Percentiles rank a stretch among this genome's conserved stretches.
These are phyloP conservation scores for Teunomyces pallodes DNA, from an alignment of 805 yeast species.

Conservation along the genomic window DNA sequence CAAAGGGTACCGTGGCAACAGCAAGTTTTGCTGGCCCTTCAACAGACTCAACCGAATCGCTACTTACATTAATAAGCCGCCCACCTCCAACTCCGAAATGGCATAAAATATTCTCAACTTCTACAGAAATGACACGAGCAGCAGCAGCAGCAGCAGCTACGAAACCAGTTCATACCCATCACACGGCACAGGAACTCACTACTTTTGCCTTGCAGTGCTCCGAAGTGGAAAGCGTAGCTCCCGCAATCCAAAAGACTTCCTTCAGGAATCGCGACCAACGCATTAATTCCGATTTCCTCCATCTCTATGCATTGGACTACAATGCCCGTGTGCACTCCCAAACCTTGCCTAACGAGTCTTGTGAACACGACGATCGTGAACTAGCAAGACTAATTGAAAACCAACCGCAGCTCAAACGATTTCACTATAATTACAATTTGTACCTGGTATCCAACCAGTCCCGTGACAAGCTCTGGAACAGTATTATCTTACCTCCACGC, in stretches of 20 bases:
- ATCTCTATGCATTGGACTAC: constrained; percentile 50
- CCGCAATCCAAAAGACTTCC: constrained; percentile 5
- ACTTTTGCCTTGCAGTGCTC: constrained; percentile 7
- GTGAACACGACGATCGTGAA: constrained; percentile 11
- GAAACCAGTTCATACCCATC: too few relatives aligned
- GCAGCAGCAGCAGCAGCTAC: neutral
- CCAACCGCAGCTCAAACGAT: constrained; percentile 19
- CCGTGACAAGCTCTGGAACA: constrained; percentile 52
- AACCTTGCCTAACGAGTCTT: constrained; percentile 25
- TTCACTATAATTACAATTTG: constrained; percentile 24
- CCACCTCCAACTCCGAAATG: neutral
- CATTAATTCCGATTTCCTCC: constrained; percentile 47
- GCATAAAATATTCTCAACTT: neutral
- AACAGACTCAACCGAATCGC: constrained; percentile 5
- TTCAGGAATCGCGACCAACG: constrained; percentile 44
- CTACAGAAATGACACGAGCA: neutral
- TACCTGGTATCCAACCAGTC: constrained; percentile 39
- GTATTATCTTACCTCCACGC: constrained; percentile 53
- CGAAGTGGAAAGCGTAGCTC: constrained; percentile 4
- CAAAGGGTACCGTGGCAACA: neutral
- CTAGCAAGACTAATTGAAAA: constrained; percentile 10
- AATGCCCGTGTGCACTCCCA: constrained; percentile 29
- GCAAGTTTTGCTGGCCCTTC: neutral
- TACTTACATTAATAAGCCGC: constrained; percentile 1
- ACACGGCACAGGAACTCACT: constrained; percentile 8